phyloP scores from a whole-genome alignment of 805 yeast genomes.

The Pichia californica region DNA sequence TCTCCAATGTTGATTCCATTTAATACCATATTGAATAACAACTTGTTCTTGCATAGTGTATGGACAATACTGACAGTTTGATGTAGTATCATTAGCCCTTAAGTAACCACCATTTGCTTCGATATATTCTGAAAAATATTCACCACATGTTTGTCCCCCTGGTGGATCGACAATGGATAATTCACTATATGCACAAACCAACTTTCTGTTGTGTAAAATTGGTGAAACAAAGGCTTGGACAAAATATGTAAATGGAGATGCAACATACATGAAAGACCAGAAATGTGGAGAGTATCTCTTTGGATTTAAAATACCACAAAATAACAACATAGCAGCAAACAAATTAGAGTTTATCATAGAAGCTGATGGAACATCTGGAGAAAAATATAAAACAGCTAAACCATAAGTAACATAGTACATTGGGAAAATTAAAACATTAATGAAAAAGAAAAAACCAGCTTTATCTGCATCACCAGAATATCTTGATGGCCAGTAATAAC shows the following conservation, averaged over 20 bases:
- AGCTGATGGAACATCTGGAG: slow-evolving; percentile 65
- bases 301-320: slow-evolving; percentile 68
- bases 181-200: slow-evolving; percentile 45
- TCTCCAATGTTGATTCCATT: slow-evolving; percentile 53
- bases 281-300: slow-evolving; percentile 51
- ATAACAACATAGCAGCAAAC: slow-evolving; percentile 52
- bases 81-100: slow-evolving; percentile 43
- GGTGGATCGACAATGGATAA: slow-evolving; percentile 49
- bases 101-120: slow-evolving; percentile 48
- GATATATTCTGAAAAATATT: slow-evolving; percentile 39
- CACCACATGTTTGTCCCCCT: slow-evolving; percentile 56
- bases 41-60: slow-evolving; percentile 41
- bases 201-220: slow-evolving; percentile 42
- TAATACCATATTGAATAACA: slow-evolving; percentile 36
- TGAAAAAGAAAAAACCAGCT: slow-evolving; percentile 43
- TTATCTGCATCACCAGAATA: slow-evolving; percentile 31
- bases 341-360: slow-evolving; percentile 50
- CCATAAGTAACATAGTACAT: slow-evolving; percentile 45
- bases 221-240: slow-evolving; percentile 47
- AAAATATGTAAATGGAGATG: slow-evolving; percentile 68
- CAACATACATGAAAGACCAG: slow-evolving; percentile 59
- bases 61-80: slow-evolving; percentile 44
- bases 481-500: slow-evolving; percentile 33
- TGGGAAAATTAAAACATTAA: slow-evolving; percentile 34
- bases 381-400: slow-evolving; percentile 45